phyloP scores from a whole-genome alignment of 495 filamentous ascomycete genomes.

The Penicilliopsis zonata region DNA sequence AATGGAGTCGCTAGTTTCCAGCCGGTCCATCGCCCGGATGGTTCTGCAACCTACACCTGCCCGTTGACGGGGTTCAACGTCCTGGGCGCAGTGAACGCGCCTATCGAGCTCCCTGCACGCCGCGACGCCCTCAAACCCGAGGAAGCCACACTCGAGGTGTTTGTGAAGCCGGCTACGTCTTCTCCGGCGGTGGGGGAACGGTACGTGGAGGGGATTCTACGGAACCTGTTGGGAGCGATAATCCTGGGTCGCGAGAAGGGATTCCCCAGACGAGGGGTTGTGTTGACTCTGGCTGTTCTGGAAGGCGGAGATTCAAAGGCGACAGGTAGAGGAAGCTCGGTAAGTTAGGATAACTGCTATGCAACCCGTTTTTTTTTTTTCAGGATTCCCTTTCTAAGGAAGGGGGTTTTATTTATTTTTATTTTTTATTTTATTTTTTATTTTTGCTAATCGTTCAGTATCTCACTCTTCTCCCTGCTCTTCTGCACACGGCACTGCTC shows the following conservation, averaged over 20 bases:
- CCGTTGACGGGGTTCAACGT: conserved; percentile 63
- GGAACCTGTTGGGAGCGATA: conserved; percentile 18
- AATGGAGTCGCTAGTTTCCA: neutral
- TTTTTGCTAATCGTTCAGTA: conserved; percentile 36
- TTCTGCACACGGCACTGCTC: conserved; percentile 60
- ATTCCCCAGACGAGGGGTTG: conserved; percentile 28
- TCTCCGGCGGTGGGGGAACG: conserved; percentile 67
- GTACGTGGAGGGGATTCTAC: conserved; percentile 23
- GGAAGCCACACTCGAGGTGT: conserved; percentile 81
- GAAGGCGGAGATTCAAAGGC: conserved; percentile 50
- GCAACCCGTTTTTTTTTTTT: conserved; percentile 20
- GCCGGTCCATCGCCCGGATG: conserved; percentile 58
- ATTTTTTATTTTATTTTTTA: conserved; percentile 1
- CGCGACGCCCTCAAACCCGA: conserved; percentile 74
- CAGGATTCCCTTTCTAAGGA: conserved; percentile 29
- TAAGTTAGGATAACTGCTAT: conserved; percentile 33
- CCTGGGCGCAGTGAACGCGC: conserved; percentile 78
- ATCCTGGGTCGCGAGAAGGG: conserved; percentile 22
- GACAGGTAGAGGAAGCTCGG: conserved; percentile 59
- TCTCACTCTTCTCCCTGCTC: conserved; percentile 58
- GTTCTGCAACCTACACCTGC: conserved; percentile 70
- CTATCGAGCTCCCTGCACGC: conserved; percentile 72
- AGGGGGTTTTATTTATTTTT: conserved; percentile 3
- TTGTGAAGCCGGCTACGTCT: conserved; percentile 62
- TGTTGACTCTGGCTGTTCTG: conserved; percentile 27